phyloP scores from a whole-genome alignment of 306 rosid genomes.

The Acmispon strigosus region DNA sequence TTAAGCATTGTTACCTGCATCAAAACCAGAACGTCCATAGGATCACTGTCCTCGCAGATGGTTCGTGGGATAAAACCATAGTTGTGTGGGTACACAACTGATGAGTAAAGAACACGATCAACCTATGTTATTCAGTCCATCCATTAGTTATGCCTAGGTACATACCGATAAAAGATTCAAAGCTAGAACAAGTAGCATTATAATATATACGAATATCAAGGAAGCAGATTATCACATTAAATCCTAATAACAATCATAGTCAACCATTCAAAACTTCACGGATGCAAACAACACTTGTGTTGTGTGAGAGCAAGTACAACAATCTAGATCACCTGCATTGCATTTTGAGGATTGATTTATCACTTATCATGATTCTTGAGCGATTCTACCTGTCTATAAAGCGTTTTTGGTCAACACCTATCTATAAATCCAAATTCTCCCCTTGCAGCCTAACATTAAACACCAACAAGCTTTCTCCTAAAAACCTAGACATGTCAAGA shows the following conservation, averaged over 20 bases:
- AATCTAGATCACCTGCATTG: neutral
- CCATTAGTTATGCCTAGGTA: conserved; percentile 13
- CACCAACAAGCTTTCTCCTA: neutral
- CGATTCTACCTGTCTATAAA: neutral
- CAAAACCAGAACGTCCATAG: conserved; percentile 83
- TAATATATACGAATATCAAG: neutral
- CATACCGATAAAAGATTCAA: conserved; percentile 1
- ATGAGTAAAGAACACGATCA: conserved; percentile 93
- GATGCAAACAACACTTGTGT: neutral
- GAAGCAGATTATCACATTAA: neutral
- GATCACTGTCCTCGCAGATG: conserved; percentile 95
- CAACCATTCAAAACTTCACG: neutral
- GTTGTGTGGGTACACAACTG: conserved; percentile 98
- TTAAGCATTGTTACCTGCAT: conserved; percentile 74
- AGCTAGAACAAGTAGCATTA: neutral
- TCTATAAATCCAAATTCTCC: neutral
- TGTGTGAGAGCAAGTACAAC: neutral
- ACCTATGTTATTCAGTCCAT: conserved; percentile 48
- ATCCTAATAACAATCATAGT: neutral
- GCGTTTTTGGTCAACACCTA: too few relatives aligned
- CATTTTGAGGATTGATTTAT: neutral
- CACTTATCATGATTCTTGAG: neutral
- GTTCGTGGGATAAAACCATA: conserved; percentile 96
- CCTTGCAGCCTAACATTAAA: neutral
- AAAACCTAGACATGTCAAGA: neutral